Base-by-base conservation (phyloP, 192 early-diverging fungal genomes). In the Funneliformis mosseae region DNA sequence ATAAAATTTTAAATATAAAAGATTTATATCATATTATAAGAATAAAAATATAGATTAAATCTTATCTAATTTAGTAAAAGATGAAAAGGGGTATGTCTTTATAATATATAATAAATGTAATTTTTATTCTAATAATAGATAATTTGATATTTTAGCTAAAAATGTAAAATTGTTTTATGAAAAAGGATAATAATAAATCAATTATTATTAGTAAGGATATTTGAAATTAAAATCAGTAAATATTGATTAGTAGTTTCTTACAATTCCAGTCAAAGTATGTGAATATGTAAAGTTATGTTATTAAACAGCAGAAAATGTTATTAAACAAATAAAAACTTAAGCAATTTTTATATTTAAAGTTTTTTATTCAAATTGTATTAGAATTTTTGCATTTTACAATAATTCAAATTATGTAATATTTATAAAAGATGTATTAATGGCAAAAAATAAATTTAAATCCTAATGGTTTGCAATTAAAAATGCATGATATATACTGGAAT, bases 271-370 rank as follows among this genome's bases (percentile, higher is more conserved):
- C 11, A 5, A 71, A 71, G 6, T 41, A 16, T 0, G 69, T 42
- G 11, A 16, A n/a, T 71, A 64, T 39, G 73, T 16, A 2, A 50
- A 60, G 59, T 79, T 33, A 71, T 25, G 46, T 61, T 79, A 79
- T 41, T 79, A 23, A 7, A 79, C 55, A 39, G 41, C 18, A 8
- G 16, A 79, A 59, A 8, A 79, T 42, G 21, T 79, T 55, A n/a
- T 18, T n/a, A n/a, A 68, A 45, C 78, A 79, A 67, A 50, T 79
- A 23, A 45, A 79, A 79, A 3, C 41, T 7, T 71, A 71, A 27
- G 78, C 64, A 21, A 71, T 79, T 41, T 38, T 39, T 18, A 78
- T 78, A 69, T 78, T 68, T 27, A 78, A 23, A n/a, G n/a, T n/a
- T n/a, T n/a, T 69, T 41, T 78, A 67, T 78, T 23, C 62, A 1